Percentiles rank a stretch among this genome's conserved stretches.
These are phyloP conservation scores for Groenewaldozyma tartarivorans DNA, from an alignment of 805 yeast genomes.

Conservation along the genomic window DNA sequence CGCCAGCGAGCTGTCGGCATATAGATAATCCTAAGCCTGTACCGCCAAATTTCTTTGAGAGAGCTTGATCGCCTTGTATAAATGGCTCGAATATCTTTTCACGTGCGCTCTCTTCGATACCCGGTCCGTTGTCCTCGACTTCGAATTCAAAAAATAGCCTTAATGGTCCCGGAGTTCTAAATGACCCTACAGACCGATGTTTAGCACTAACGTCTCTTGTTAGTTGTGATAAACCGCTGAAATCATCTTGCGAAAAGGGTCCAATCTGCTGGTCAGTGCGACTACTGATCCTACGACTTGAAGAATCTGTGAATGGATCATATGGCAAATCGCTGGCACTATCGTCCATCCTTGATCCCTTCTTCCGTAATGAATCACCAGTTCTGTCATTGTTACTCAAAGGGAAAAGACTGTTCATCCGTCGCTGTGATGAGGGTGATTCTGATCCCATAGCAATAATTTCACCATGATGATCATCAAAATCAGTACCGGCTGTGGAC, in stretches of 20 bases:
- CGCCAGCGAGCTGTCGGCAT: slow-evolving; percentile 78
- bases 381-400: background rate
- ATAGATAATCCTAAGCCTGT: slow-evolving; percentile 89
- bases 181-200: background rate
- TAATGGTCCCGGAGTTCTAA: too few relatives aligned
- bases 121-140: slow-evolving; percentile 90
- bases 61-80: slow-evolving; percentile 93
- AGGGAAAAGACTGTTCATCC: background rate
- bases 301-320: too few relatives aligned
- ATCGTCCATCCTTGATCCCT: background rate
- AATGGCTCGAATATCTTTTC: slow-evolving; percentile 89
- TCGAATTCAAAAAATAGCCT: slow-evolving; percentile 11
- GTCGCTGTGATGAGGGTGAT: background rate
- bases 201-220: background rate
- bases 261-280: background rate
- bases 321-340: background rate
- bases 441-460: background rate
- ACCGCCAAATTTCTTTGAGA: slow-evolving; percentile 88
- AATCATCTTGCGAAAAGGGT: background rate
- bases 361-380: background rate
- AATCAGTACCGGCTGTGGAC: slow-evolving; percentile 12
- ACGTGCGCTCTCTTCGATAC: slow-evolving; percentile 75
- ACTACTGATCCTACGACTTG: background rate
- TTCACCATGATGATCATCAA: background rate
- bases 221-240: background rate